These are phyloP conservation scores for Tolypocladium cylindrosporum DNA, from an alignment of 2,329 filamentous ascomycete species.

Conservation along the genomic window DNA sequence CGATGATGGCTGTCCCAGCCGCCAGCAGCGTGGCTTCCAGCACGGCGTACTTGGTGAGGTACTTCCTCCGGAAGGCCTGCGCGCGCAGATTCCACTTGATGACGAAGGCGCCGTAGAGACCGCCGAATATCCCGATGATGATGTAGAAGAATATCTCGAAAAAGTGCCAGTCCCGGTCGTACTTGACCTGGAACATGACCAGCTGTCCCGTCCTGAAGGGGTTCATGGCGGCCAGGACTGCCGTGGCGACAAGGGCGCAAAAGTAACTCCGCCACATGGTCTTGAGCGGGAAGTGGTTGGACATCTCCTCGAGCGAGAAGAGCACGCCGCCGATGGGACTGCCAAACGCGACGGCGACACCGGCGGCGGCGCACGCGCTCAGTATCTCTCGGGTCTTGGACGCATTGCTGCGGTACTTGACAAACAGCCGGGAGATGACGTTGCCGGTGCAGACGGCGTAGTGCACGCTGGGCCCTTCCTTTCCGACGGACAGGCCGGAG, in stretches of 20 bases:
- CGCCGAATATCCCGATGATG: constrained; percentile 83
- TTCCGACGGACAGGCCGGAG: constrained; percentile 88
- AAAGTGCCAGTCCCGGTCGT: constrained; percentile 95
- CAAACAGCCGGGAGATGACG: constrained; percentile 86
- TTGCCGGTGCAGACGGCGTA: constrained; percentile 97
- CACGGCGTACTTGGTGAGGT: constrained; percentile 73
- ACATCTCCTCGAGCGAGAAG: constrained; percentile 97
- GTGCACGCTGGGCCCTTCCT: constrained; percentile 97
- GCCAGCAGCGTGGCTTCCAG: constrained; percentile 80
- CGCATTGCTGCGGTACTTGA: constrained; percentile 84
- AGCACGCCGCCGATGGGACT: constrained; percentile 94
- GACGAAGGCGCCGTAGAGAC: constrained; percentile 89
- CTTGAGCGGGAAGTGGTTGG: constrained; percentile 89
- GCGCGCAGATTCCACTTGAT: constrained; percentile 95
- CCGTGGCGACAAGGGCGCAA: constrained; percentile 89
- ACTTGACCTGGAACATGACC: constrained; percentile 98
- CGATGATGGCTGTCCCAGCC: constrained; percentile 77
- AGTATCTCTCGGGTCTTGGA: constrained; percentile 92
- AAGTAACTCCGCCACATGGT: constrained; percentile 98
- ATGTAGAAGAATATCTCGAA: constrained; percentile 93
- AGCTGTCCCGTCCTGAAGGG: constrained; percentile 93
- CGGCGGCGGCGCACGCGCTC: constrained; percentile 87
- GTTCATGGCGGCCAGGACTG: constrained; percentile 90
- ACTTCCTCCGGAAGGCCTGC: constrained; percentile 90
- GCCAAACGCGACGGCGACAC: constrained; percentile 92